Evolutionary conservation across 441 rosid genomes (phyloP).

Genomic region (Populus trichocarpa): DNA sequence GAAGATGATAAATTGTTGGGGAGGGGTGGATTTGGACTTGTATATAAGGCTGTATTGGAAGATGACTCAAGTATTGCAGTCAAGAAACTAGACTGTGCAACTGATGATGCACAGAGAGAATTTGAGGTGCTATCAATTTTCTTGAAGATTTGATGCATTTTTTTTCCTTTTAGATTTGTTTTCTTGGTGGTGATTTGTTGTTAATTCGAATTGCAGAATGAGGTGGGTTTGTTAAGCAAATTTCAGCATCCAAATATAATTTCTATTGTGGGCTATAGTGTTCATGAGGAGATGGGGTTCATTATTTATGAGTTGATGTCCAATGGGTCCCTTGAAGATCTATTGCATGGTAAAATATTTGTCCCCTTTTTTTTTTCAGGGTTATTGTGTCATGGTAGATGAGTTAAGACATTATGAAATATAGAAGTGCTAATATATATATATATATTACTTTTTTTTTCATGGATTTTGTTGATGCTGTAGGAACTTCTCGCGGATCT

Average conservation of each 20-base stretch:
- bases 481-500: slow-evolving; percentile 77
- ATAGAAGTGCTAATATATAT: no score
- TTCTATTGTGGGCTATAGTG: slow-evolving; percentile 68
- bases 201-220: slow-evolving; percentile 55
- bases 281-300: slow-evolving; percentile 47
- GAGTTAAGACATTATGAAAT: not conserved
- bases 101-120: slow-evolving; percentile 61
- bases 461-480: slow-evolving; percentile 2
- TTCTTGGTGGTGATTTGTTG: slow-evolving; percentile 13
- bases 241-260: slow-evolving; percentile 74
- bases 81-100: slow-evolving; percentile 69
- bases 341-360: slow-evolving; percentile 63
- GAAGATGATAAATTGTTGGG: slow-evolving; percentile 69
- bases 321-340: slow-evolving; percentile 82
- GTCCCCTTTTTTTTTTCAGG: not conserved
- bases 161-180: not conserved
- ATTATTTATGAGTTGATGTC: slow-evolving; percentile 86
- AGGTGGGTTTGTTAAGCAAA: slow-evolving; percentile 71
- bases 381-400: not conserved
- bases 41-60: slow-evolving; percentile 65
- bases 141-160: not conserved
- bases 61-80: slow-evolving; percentile 60
- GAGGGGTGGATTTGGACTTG: slow-evolving; percentile 84
- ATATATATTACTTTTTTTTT: not conserved
- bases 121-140: slow-evolving; percentile 52